Base-by-base conservation (phyloP, 2,329 filamentous ascomycete genomes). In the Epichloe typhina region DNA sequence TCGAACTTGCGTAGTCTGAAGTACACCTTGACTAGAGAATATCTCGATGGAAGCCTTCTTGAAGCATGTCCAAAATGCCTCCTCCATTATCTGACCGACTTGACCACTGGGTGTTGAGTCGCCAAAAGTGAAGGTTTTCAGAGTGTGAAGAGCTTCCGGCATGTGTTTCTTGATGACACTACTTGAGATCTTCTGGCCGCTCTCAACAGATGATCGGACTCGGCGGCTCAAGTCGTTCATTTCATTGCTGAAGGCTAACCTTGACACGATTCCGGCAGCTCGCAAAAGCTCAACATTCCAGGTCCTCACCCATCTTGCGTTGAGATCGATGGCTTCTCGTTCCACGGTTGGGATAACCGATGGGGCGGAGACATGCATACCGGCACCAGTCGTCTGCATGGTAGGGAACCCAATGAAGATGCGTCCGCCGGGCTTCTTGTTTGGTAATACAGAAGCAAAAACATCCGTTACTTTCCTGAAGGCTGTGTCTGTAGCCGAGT, bases 351-450 rank as follows among this genome's bases (percentile, higher is more conserved):
- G 93, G 52, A 98, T 98, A 13, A 98, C 83, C 0, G 91, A 96
- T 1, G 90, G 93, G 0, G 93, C 93, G 12, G 91, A 97, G 33
- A 98, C 86, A 65, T 98, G 93, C 63, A 94, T 86, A 15, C 91
- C 86, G 31, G 91, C 82, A 50, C 91, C 93, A 0, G 94, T 98
- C 0, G 93, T 98, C 69, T 98, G 93, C 58, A 91, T 90, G 1
- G 93, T 98, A 3, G 93, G 91, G 62, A 98, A 98, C 0, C 93
- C 93, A 61, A 98, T 98, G 61, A 97, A 98, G 50, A 98, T 86
- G 49, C 88, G 83, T 6, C 93, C 93, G 8, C 80, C 80, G 0
- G 79, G 78, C 58, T 87, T 86, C 65, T 89, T 94, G 52, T 80
- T 88, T 2, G 93, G 93, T 5, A 97, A 69, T 1, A 98, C 90